Base-by-base conservation (phyloP, 805 yeast species). In the Barnettozyma siamensis region DNA sequence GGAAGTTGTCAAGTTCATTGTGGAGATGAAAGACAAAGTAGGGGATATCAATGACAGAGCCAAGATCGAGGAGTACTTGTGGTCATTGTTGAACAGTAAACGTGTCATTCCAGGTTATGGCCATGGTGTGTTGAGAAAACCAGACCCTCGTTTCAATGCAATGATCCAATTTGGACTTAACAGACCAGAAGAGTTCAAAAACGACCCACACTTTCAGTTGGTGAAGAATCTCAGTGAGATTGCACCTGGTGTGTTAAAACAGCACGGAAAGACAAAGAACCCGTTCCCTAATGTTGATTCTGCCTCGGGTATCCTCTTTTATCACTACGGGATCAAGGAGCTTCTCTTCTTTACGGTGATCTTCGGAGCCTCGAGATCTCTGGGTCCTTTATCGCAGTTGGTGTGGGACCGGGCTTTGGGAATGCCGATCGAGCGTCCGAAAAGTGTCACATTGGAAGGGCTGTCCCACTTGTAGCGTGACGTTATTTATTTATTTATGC, bases 71-170 rank as follows among this genome's bases (percentile, higher is more conserved):
- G 68, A 71, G 51, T 78, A 80, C 69, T 66, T 84, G 55, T 83
- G 93, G 93, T 70, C 71, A 31, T 67, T 83, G 39, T 72, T 84
- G 51, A 77, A 80, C 63, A 69, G 80, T 35, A 86, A 86, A 47
- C 75, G 88, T 57, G 93, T 84, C 46, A 80, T 84, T 48, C 94
- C 94, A 48, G 94, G 94, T 47, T 85, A 85, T 68, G 94, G 94
- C 36, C 94, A 84, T 63, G 93, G 93, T 41, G 93, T 84, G 39
- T 72, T 84, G 63, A 74, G 94, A 66, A 78, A 76, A 72, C 79
- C 91, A 38, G 93, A 84, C 64, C 93, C 93, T 46, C 73, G 93
- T 55, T 84, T 78, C 67, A 70, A 75, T 42, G 91, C 89, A 44
- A 80, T 80, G 70, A 70, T 82, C 57, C 75, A 75, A 55, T 83